Conservation (phyloP, 2,329 filamentous ascomycete species). For the Neopestalotiopsis sp. region DNA sequence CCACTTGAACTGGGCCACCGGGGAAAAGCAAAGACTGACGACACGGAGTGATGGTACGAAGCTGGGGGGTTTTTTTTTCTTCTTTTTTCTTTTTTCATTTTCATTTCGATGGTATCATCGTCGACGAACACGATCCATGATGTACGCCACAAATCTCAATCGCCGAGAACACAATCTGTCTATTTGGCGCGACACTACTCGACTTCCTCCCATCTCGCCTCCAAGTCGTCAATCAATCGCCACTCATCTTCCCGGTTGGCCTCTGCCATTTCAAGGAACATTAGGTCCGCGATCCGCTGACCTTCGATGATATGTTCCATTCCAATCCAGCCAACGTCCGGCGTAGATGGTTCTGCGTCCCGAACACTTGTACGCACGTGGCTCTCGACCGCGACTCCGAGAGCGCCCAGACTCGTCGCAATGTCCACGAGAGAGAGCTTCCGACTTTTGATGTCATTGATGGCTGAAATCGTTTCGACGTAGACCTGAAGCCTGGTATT, state of each 20-base stretch:
- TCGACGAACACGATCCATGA: too few relatives aligned
- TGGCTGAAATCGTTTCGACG: neutral
- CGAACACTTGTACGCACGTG: too few relatives aligned
- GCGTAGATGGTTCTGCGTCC: neutral
- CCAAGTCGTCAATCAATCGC: neutral
- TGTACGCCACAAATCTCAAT: neutral
- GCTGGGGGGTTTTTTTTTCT: too few relatives aligned
- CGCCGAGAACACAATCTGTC: neutral
- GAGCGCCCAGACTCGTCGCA: neutral
- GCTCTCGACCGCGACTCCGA: neutral
- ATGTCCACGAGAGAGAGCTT: neutral
- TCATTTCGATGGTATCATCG: too few relatives aligned
- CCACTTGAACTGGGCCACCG: too few relatives aligned
- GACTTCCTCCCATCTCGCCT: conserved; percentile 13
- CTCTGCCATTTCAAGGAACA: neutral
- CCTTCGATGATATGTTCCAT: neutral
- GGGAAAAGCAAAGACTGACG: too few relatives aligned
- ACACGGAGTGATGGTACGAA: too few relatives aligned
- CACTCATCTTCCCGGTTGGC: conserved; percentile 8
- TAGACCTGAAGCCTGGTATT: neutral
- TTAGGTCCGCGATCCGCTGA: neutral
- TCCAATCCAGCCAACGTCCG: neutral
- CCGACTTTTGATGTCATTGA: neutral
- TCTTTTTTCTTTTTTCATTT: too few relatives aligned
- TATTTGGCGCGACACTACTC: neutral